Percentiles rank a stretch among this genome's conserved stretches.
phyloP scores from a whole-genome alignment of 805 yeast genomes.

The Metschnikowia kunwiensis region DNA sequence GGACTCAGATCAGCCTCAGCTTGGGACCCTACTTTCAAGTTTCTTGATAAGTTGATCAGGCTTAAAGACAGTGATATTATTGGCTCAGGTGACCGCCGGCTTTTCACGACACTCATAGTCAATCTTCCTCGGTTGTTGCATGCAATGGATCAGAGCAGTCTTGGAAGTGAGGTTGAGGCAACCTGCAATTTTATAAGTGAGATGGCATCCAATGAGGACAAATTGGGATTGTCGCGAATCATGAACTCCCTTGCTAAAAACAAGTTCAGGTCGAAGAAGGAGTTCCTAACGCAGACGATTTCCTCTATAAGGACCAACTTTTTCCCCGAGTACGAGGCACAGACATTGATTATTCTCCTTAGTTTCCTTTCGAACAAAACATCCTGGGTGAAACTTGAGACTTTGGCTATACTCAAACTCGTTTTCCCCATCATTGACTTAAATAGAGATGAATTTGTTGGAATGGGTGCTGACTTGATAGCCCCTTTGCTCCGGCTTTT shows the following conservation, averaged over 20 bases:
- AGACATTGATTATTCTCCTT: constrained; percentile 67
- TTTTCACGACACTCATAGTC: constrained; percentile 69
- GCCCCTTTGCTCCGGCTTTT: constrained; percentile 80
- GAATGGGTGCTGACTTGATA: constrained; percentile 92
- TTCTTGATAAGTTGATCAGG: constrained; percentile 67
- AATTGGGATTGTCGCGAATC: constrained; percentile 64
- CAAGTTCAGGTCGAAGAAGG: constrained; percentile 85
- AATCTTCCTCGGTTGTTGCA: constrained; percentile 83
- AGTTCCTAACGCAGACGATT: constrained; percentile 78
- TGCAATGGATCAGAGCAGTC: constrained; percentile 57
- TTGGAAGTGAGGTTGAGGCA: constrained; percentile 47
- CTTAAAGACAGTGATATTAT: constrained; percentile 72
- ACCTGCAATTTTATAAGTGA: constrained; percentile 45
- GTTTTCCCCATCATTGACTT: constrained; percentile 77
- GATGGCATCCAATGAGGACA: constrained; percentile 57
- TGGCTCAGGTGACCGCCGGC: constrained; percentile 65
- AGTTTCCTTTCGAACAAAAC: constrained; percentile 77
- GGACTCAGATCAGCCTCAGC: constrained; percentile 83
- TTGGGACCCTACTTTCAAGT: constrained; percentile 69
- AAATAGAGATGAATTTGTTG: constrained; percentile 71
- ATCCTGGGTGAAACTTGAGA: constrained; percentile 76
- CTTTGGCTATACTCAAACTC: constrained; percentile 70
- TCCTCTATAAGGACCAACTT: constrained; percentile 64
- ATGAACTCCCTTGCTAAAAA: constrained; percentile 72
- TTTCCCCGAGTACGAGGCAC: constrained; percentile 73